Evolutionary conservation across 73 alveolate genomes (phyloP).

Genomic region (Tetrahymena elliotti): DNA sequence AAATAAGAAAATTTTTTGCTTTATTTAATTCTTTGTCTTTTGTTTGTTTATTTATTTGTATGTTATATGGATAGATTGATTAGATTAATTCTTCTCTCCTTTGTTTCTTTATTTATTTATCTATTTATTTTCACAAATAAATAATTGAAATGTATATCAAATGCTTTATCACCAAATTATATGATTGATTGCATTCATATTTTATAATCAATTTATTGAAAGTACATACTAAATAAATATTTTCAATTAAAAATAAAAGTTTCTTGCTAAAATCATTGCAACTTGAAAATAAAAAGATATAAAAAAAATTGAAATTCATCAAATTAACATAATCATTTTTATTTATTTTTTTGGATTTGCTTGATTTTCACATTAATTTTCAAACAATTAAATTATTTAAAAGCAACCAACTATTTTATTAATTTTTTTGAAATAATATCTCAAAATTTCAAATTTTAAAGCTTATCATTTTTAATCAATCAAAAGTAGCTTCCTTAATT

Average conservation of each 20-base stretch:
- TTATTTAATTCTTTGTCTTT: not conserved
- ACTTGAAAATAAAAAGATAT: not conserved
- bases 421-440: too few species aligned
- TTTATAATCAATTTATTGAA: too few species aligned
- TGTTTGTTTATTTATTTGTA: not conserved
- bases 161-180: not conserved
- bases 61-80: not conserved
- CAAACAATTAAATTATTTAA: too few species aligned
- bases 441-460: too few species aligned
- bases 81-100: not conserved
- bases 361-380: not conserved
- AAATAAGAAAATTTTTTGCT: not conserved
- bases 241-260: too few species aligned
- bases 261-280: not conserved
- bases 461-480: too few species aligned
- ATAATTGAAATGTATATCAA: too few species aligned
- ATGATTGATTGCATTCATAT: too few species aligned
- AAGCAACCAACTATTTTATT: not conserved
- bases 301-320: not conserved
- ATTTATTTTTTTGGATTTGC: not conserved
- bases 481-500: too few species aligned
- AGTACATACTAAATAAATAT: too few species aligned
- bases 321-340: too few species aligned
- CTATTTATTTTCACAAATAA: not conserved
- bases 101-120: not conserved